Percentiles rank a stretch among this genome's conserved stretches.
Evolutionary conservation across 495 filamentous ascomycete genomes (phyloP).

Genomic region (Ascobolus immersus): DNA sequence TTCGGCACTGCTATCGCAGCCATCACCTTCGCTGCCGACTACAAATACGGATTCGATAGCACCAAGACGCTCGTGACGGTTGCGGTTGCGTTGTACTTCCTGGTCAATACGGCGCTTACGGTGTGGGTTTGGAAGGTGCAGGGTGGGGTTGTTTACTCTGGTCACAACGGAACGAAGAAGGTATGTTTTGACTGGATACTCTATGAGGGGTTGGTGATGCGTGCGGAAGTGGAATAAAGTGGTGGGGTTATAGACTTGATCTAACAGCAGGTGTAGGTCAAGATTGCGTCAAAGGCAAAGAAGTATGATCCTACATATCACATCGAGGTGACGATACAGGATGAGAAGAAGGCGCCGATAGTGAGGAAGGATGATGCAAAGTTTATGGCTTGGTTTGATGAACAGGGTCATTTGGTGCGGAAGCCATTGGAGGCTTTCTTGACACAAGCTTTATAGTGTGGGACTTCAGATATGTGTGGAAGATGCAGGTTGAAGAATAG

Average conservation of each 20-base stretch:
- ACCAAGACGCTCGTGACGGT: slow-evolving; percentile 49
- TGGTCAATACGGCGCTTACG: slow-evolving; percentile 54
- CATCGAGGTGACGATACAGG: slow-evolving; percentile 31
- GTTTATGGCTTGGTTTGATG: slow-evolving; percentile 78
- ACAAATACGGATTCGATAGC: slow-evolving; percentile 61
- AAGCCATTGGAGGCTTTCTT: slow-evolving; percentile 43
- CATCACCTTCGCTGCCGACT: slow-evolving; percentile 72
- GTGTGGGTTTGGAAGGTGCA: slow-evolving; percentile 74
- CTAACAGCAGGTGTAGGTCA: slow-evolving; percentile 24
- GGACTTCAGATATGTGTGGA: too few relatives aligned
- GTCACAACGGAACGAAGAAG: slow-evolving; percentile 31
- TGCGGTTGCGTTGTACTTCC: slow-evolving; percentile 55
- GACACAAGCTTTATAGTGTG: too few relatives aligned
- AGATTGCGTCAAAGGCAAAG: slow-evolving; percentile 37
- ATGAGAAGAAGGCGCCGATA: slow-evolving; percentile 16
- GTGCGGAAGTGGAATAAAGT: slow-evolving; percentile 19
- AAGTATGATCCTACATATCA: slow-evolving; percentile 63
- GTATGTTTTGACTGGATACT: slow-evolving; percentile 16
- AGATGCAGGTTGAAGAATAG: too few relatives aligned
- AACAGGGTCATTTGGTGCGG: slow-evolving; percentile 53
- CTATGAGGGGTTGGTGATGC: neutral
- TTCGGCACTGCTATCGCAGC: slow-evolving; percentile 52
- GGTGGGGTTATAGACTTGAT: slow-evolving; percentile 3
- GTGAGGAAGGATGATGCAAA: slow-evolving; percentile 32
- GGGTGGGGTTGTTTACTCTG: slow-evolving; percentile 53